Evolutionary conservation across 108 stramenopile species (phyloP), one percentile per base, ranked within the genome.

Genomic region (Pseudonitzschia pungens): DNA sequence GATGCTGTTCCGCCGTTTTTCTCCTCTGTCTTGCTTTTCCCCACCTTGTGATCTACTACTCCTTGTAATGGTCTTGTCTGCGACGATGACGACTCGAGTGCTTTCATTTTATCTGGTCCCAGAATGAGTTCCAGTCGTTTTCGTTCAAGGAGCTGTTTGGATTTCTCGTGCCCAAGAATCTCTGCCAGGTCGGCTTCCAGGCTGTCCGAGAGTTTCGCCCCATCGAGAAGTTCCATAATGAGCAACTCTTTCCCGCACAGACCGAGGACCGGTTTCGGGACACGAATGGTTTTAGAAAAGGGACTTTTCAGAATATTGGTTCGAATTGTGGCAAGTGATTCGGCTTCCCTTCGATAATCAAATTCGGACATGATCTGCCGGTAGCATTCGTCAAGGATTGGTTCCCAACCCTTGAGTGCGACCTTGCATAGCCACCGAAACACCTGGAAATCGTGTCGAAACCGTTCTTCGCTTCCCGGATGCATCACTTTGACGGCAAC

Each of bases 401-500:
- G 84, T 69, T 78, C 77, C 90, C 90, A 91, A 32, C 86, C 86
- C 45, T 85, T 86, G 33, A 91, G 66, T 15, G 86, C 90, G 10
- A 88, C 77, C 43, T 70, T 80, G 51, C 87, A 88, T n/a, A 91
- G 70, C 66, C 81, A 86, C 11, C 81, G 75, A 53, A 91, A 88
- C 14, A 91, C 83, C 52, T 87, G 81, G 70, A 88, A 87, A 51
- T 91, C 90, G 64, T 84, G 74, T 32, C 78, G 76, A 52, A 91
- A 91, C 50, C 82, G 72, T 42, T 77, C 65, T 78, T 91, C 74
- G 2, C 86, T 84, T 48, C 72, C 81, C 24, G 83, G 84, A 55
- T 89, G 86, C 90, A 91, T 91, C 0, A 91, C 83, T 57, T 91
- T 91, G 7, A 88, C 78, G 11, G 90, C 90, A 24, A 86, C 87